Evolutionary conservation across 2,329 filamentous ascomycete genomes (phyloP).

Genomic region (Colletotrichum liaoningense): DNA sequence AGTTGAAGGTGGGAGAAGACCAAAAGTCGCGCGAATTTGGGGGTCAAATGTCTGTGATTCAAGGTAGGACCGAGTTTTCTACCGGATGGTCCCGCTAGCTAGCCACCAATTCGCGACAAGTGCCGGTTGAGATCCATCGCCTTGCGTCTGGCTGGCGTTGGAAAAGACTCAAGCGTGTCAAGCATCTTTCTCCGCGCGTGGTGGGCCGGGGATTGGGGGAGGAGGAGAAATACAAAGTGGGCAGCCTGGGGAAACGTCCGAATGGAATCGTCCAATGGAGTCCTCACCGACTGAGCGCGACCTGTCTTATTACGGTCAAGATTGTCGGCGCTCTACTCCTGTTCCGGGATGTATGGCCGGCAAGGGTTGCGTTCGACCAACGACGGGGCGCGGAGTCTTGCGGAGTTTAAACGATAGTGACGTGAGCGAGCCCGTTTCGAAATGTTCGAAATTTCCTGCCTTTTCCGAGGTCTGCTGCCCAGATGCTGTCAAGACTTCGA

Average conservation of each 20-base stretch:
- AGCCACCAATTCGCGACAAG: constrained; percentile 10
- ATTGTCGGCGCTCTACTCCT: constrained; percentile 6
- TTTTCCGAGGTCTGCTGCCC: neutral
- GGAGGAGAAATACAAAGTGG: neutral
- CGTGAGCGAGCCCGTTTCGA: constrained; percentile 28
- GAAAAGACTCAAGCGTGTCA: neutral
- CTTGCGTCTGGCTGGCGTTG: neutral
- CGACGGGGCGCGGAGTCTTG: constrained; percentile 25
- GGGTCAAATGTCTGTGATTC: neutral
- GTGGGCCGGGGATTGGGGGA: constrained; percentile 3
- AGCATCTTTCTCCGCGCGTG: neutral
- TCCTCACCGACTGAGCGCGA: neutral
- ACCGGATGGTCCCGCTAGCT: constrained; percentile 13
- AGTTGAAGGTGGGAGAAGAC: neutral
- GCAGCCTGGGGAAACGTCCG: constrained; percentile 14
- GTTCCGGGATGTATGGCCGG: constrained; percentile 11
- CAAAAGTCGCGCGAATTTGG: constrained; percentile 17
- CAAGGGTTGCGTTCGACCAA: neutral
- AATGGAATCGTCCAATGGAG: constrained; percentile 9
- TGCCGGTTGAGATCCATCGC: constrained; percentile 19
- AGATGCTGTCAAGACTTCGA: neutral
- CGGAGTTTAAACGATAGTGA: constrained; percentile 30
- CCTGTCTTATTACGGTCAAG: neutral
- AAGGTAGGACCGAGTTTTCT: constrained; percentile 18
- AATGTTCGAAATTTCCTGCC: constrained; percentile 16